Evolutionary conservation across 1,284 basidiomycete species (phyloP), one percentile per base, ranked within the genome.

Genomic region (Stereum hirsutum): DNA sequence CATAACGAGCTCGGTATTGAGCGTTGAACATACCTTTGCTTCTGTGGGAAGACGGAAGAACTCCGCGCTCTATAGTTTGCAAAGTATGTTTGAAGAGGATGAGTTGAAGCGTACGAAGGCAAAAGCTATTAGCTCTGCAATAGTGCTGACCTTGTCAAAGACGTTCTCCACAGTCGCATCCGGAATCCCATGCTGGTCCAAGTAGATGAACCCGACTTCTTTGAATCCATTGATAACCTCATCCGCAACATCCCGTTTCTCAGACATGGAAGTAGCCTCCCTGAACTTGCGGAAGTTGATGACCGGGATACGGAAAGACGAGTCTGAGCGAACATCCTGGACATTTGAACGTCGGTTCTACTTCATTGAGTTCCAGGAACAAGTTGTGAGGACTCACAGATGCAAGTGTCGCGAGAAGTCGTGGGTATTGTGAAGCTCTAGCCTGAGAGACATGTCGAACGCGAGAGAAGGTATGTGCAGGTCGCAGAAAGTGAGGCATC

Each of bases 141-240:
- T 17, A 36, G 21, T 8, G 34, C 57, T 31, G 47, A 81, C 86
- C 75, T 81, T 80, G 39, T 61, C 52, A 54, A 85, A 89, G 2
- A 74, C 74, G 35, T 67, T 64, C 49, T 75, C 56, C 7, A 88
- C 69, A 25, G 61, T 70, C 14, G 57, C 62, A 44, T 60, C 46
- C 3, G 77, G 63, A 42, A 89, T 78, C 2, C 84, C 82, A 59
- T 88, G 82, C 30, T 77, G 74, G 17, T 67, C 66, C 30, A 89
- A 63, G 55, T 89, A 89, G 36, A 88, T 71, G 55, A 87, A 87
- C 1, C 84, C 84, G 49, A 76, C 81, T 43, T 81, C 73, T 54
- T 82, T 89, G 66, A 89, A 88, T 0, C 81, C 89, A 32, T 70
- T 70, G 23, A 89, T 84, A 32, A 91, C 74, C 49, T 81, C 73